phyloP scores from a whole-genome alignment of 495 filamentous ascomycete genomes.

The Filosporella fistucella region DNA sequence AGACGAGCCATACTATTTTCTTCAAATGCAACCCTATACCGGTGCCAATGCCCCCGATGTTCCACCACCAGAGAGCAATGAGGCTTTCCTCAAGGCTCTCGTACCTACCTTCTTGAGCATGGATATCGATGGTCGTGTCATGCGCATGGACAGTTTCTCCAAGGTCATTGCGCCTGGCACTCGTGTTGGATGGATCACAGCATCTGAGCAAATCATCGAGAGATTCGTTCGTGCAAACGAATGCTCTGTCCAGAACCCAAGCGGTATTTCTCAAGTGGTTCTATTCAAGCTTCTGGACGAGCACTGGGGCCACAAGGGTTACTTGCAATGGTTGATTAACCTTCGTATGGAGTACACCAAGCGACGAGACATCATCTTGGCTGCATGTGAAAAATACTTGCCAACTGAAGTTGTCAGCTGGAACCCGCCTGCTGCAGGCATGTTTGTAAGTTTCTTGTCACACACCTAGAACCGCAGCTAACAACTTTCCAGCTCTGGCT shows the following conservation, averaged over 20 bases:
- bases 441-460: slow-evolving; percentile 70
- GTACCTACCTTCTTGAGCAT: slow-evolving; percentile 63
- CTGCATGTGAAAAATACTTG: slow-evolving; percentile 76
- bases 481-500: slow-evolving; percentile 68
- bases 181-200: slow-evolving; percentile 74
- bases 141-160: slow-evolving; percentile 77
- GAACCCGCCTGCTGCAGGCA: slow-evolving; percentile 82
- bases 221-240: slow-evolving; percentile 75
- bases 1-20: slow-evolving; percentile 95
- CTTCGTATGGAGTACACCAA: slow-evolving; percentile 78
- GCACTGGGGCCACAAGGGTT: slow-evolving; percentile 91
- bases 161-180: slow-evolving; percentile 78
- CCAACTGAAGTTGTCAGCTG: slow-evolving; percentile 78
- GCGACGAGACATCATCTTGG: slow-evolving; percentile 71
- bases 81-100: slow-evolving; percentile 44
- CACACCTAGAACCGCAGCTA: not conserved
- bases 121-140: slow-evolving; percentile 59
- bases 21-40: slow-evolving; percentile 88
- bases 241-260: slow-evolving; percentile 74
- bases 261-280: slow-evolving; percentile 75
- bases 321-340: slow-evolving; percentile 83
- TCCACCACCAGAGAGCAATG: slow-evolving; percentile 26
- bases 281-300: slow-evolving; percentile 90
- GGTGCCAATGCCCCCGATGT: slow-evolving; percentile 41
- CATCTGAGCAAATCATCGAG: slow-evolving; percentile 77